These are phyloP conservation scores for Pholiota adiposa DNA, from an alignment of 1,284 basidiomycete species.

Conservation along the genomic window DNA sequence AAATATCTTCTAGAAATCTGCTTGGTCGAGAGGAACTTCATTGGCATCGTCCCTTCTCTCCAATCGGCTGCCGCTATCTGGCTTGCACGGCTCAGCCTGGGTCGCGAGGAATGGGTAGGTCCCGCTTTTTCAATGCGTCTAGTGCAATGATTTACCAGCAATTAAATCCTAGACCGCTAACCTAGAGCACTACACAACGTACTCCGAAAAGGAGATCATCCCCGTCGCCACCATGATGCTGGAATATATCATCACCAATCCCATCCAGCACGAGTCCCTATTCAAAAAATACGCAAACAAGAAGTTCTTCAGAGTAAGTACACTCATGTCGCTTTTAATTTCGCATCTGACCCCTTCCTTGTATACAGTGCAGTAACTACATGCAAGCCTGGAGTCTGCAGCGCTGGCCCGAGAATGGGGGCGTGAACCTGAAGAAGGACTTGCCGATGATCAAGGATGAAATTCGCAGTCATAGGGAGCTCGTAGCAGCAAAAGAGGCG, in stretches of 20 bases:
- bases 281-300: slow-evolving; percentile 85
- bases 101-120: slow-evolving; percentile 82
- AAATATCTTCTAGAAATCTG: slow-evolving; percentile 95
- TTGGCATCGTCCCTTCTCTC: slow-evolving; percentile 86
- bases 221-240: slow-evolving; percentile 92
- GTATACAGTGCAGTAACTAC: slow-evolving; percentile 34
- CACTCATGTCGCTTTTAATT: background rate
- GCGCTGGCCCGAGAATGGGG: slow-evolving; percentile 57
- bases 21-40: slow-evolving; percentile 84
- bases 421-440: slow-evolving; percentile 56
- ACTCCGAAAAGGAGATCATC: slow-evolving; percentile 83
- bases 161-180: slow-evolving; percentile 72
- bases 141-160: no score
- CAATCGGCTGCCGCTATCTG: slow-evolving; percentile 90
- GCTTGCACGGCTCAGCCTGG: slow-evolving; percentile 87
- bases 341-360: background rate
- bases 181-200: slow-evolving; percentile 91
- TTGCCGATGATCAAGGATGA: slow-evolving; percentile 57
- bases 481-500: background rate
- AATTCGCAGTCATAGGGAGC: slow-evolving; percentile 38
- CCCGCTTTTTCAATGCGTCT: no score
- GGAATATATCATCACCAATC: slow-evolving; percentile 81
- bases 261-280: slow-evolving; percentile 75
- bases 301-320: slow-evolving; percentile 56
- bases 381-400: slow-evolving; percentile 62